Conservation (phyloP, 345 rosid species). For the Pelargonium nanum region DNA sequence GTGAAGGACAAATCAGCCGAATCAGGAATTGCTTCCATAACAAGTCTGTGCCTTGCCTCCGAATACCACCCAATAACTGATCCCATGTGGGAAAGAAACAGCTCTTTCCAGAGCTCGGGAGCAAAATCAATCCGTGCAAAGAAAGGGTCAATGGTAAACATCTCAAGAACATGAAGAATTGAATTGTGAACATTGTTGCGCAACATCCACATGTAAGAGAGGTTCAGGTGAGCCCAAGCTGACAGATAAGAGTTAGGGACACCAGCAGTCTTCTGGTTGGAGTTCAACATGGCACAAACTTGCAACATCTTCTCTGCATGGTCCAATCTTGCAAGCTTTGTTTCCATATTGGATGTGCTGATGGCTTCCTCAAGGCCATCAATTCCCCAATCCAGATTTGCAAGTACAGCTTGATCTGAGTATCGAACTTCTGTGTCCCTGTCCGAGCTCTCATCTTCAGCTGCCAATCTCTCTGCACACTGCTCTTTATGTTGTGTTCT, state of each 20-base stretch:
- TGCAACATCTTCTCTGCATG: constrained; percentile 62
- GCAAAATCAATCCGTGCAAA: constrained; percentile 56
- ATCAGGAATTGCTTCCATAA: constrained; percentile 51
- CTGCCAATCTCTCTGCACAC: constrained; percentile 58
- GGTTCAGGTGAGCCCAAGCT: constrained; percentile 59
- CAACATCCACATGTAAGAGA: constrained; percentile 49
- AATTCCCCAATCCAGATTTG: constrained; percentile 60
- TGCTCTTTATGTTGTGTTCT: constrained; percentile 49
- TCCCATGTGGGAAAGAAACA: constrained; percentile 57
- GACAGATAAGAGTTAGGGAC: constrained; percentile 63
- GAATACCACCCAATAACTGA: constrained; percentile 63
- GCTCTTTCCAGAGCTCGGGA: constrained; percentile 52
- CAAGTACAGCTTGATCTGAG: constrained; percentile 60
- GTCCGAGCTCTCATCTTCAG: constrained; percentile 32
- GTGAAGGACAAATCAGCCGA: constrained; percentile 45
- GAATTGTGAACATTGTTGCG: constrained; percentile 26
- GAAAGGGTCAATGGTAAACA: constrained; percentile 59
- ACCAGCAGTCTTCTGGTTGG: constrained; percentile 48
- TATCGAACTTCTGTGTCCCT: constrained; percentile 36
- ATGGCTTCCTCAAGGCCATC: constrained; percentile 70
- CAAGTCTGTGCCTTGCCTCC: constrained; percentile 43
- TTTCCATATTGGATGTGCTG: constrained; percentile 41
- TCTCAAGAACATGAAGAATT: constrained; percentile 42
- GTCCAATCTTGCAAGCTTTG: constrained; percentile 46
- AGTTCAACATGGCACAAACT: constrained; percentile 51